A percentile compares a stretch with the other conserved stretches of the same genome.
Evolutionary conservation across 768 basidiomycete genomes (phyloP).

Genomic region (Kwoniella dendrophila): DNA sequence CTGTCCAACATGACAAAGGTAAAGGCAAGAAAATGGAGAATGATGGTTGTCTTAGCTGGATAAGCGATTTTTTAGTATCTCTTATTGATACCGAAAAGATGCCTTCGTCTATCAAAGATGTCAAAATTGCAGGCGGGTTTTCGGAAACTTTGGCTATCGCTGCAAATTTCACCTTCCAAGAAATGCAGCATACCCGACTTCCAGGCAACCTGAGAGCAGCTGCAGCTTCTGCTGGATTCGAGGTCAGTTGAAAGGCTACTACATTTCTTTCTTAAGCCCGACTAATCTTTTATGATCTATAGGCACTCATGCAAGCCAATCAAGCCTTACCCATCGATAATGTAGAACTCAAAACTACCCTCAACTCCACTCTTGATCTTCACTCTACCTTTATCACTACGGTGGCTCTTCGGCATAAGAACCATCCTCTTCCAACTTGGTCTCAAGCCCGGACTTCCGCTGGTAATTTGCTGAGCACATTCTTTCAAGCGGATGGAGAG

Average conservation of each 20-base stretch:
- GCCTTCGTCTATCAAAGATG: background rate
- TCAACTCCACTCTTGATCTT: constrained; percentile 59
- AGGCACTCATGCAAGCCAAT: constrained; percentile 26
- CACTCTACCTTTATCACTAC: constrained; percentile 61
- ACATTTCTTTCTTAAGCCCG: background rate
- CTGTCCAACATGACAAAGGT: constrained; percentile 15
- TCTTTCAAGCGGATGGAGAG: constrained; percentile 55
- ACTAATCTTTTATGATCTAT: constrained; percentile 34
- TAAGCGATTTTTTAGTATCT: constrained; percentile 66
- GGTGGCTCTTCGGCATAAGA: constrained; percentile 59
- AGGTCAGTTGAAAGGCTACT: constrained; percentile 60
- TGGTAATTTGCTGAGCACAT: constrained; percentile 56
- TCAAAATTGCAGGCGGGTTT: constrained; percentile 55
- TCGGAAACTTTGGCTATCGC: constrained; percentile 73
- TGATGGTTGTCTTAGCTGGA: constrained; percentile 63
- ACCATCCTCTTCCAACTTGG: constrained; percentile 60
- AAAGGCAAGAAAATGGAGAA: constrained; percentile 29
- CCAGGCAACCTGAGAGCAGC: constrained; percentile 62
- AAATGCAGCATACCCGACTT: constrained; percentile 77
- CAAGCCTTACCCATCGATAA: constrained; percentile 19
- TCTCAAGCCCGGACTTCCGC: constrained; percentile 57
- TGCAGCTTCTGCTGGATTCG: constrained; percentile 65
- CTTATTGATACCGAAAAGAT: constrained; percentile 22
- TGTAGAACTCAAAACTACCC: background rate
- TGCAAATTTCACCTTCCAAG: constrained; percentile 73